Evolutionary conservation across 192 early-diverging fungal species (phyloP), one percentile per base, ranked within the genome.

Genomic region (Coemansia sp.): DNA sequence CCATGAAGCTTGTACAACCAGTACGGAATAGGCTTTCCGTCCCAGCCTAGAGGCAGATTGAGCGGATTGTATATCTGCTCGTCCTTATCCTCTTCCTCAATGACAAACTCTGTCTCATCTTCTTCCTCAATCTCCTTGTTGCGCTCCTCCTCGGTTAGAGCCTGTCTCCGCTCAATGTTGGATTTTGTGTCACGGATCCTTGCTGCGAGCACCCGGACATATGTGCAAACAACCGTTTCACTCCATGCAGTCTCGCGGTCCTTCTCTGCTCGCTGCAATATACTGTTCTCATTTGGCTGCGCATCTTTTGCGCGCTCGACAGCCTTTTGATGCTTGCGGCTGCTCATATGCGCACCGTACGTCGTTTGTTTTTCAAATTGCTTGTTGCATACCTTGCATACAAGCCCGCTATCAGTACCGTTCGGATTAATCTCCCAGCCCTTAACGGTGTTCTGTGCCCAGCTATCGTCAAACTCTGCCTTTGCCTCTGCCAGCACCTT

Each of bases 1-100:
- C 96, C 96, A 70, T 97, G 96, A 54, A 99, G 83, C 79, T 97
- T 97, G 87, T 93, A 99, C 31, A 99, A 83, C 96, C 96, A 99
- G 73, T 93, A 99, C 18, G 96, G 96, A 79, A 99, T 99, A 18
- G 95, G 96, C 74, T 99, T 99, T 36, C 95, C 96, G 72, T 99
- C 96, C 94, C 94, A 97, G 12, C 95, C 96, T 57, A 99, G 71
- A 2, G 95, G 95, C 51, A 99, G 72, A 61, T 97, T 99, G 16
- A 97, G 85, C 18, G 96, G 96, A 63, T 99, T 99, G 73, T 99
- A 99, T 49, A 95, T 89, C 70, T 94, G 92, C 57, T 94, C 93
- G 33, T 94, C 92, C 18, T 92, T 89, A 33, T 91, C 92, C 0
- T 85, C 87, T 12, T 88, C 88, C 10, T 83, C 78, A 11, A 89